Conservation (phyloP, 352 stramenopile species). For the Pythium biforme region DNA sequence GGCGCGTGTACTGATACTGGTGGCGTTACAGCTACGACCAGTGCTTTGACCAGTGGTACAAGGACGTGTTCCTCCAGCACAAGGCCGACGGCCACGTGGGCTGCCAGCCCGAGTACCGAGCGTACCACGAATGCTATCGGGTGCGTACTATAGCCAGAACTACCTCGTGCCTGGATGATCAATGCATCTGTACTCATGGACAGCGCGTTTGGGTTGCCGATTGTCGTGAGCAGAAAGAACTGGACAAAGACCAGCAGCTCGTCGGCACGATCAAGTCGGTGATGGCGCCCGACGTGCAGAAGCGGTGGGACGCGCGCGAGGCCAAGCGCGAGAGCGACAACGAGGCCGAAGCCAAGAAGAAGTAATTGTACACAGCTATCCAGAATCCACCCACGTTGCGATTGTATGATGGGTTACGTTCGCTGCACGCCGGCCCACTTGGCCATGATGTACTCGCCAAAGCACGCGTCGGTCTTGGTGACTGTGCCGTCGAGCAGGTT, state of each 20-base stretch:
- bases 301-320: slow-evolving; percentile 50
- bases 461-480: slow-evolving; percentile 50
- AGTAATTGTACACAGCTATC: background rate
- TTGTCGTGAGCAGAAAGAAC: slow-evolving; percentile 46
- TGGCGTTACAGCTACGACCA: slow-evolving; percentile 60
- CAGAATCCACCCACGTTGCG: background rate
- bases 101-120: slow-evolving; percentile 80
- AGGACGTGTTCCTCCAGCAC: slow-evolving; percentile 79
- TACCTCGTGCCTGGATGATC: no score
- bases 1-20: no score
- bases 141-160: no score
- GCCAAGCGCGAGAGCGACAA: slow-evolving; percentile 15
- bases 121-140: slow-evolving; percentile 72
- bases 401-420: slow-evolving; percentile 3
- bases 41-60: slow-evolving; percentile 89
- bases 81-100: slow-evolving; percentile 70
- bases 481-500: slow-evolving; percentile 72
- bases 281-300: slow-evolving; percentile 56
- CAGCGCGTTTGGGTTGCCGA: no score
- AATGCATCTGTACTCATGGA: no score
- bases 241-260: slow-evolving; percentile 56
- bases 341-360: background rate
- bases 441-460: slow-evolving; percentile 82
- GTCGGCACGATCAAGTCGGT: slow-evolving; percentile 65
- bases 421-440: slow-evolving; percentile 80